phyloP scores from a whole-genome alignment of 2,329 filamentous ascomycete species.

The Penicillium sp. region DNA sequence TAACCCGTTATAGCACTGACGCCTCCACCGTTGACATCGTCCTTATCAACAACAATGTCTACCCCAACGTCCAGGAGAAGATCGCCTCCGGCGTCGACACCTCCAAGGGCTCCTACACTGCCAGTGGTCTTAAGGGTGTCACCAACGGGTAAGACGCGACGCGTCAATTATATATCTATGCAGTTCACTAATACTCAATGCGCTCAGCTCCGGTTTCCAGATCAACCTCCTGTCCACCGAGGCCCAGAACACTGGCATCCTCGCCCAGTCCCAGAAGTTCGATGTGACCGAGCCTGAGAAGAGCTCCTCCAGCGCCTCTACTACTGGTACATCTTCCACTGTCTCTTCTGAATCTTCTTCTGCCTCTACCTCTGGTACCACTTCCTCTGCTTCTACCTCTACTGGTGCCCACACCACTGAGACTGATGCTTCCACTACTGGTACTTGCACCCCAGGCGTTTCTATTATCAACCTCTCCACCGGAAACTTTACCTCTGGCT shows the following conservation, averaged over 20 bases:
- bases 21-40: slow-evolving; percentile 40
- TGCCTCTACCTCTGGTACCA: slow-evolving; percentile 1
- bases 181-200: slow-evolving; percentile 4
- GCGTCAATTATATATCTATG: too few species aligned
- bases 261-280: slow-evolving; percentile 42
- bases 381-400: slow-evolving; percentile 6
- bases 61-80: slow-evolving; percentile 32
- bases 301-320: slow-evolving; percentile 18
- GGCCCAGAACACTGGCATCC: slow-evolving; percentile 38
- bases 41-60: slow-evolving; percentile 40
- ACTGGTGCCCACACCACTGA: slow-evolving; percentile 8
- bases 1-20: slow-evolving; percentile 34
- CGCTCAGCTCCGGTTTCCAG: slow-evolving; percentile 36
- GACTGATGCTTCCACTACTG: slow-evolving; percentile 8
- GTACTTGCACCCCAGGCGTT: slow-evolving; percentile 8
- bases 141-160: slow-evolving; percentile 20
- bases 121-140: slow-evolving; percentile 29
- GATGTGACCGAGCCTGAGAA: slow-evolving; percentile 24
- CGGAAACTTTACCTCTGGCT: background rate
- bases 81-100: slow-evolving; percentile 39
- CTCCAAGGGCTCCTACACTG: slow-evolving; percentile 36
- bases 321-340: slow-evolving; percentile 15
- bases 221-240: slow-evolving; percentile 41
- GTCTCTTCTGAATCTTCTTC: slow-evolving; percentile 10
- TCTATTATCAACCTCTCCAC: background rate